phyloP scores from a whole-genome alignment of 2,329 filamentous ascomycete species.

The Simplicillium aogashimaense region DNA sequence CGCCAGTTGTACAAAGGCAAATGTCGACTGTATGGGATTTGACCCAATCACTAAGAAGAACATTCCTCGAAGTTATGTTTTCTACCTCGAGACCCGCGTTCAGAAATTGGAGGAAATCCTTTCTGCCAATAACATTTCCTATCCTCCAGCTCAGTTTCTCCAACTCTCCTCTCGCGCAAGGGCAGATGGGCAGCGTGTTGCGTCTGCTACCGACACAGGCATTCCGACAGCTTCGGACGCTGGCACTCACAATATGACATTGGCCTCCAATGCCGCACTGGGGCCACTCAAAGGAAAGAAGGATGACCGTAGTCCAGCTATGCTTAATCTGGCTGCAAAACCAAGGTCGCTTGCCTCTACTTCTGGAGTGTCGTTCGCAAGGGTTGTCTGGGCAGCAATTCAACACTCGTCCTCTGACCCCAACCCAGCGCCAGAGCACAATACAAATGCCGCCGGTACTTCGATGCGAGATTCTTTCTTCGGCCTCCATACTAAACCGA shows the following conservation, averaged over 20 bases:
- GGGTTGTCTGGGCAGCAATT: constrained; percentile 88
- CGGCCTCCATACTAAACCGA: constrained; percentile 84
- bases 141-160: constrained; percentile 62
- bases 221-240: background rate
- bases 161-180: constrained; percentile 47
- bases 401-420: constrained; percentile 58
- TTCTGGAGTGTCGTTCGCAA: constrained; percentile 86
- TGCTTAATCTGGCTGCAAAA: constrained; percentile 70
- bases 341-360: constrained; percentile 75
- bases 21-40: constrained; percentile 85
- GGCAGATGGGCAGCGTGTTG: constrained; percentile 22
- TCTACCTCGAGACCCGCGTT: constrained; percentile 82
- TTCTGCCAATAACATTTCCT: constrained; percentile 56
- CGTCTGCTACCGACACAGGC: constrained; percentile 15
- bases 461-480: constrained; percentile 96
- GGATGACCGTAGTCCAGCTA: constrained; percentile 25
- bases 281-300: constrained; percentile 21
- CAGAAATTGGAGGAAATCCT: constrained; percentile 74
- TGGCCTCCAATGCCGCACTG: constrained; percentile 12
- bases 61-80: constrained; percentile 90
- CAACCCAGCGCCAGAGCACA: constrained; percentile 27
- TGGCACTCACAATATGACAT: constrained; percentile 14
- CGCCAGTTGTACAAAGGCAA: constrained; percentile 86
- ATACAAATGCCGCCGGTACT: constrained; percentile 40
- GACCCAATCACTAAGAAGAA: constrained; percentile 95